A percentile compares a stretch with the other conserved stretches of the same genome.
Evolutionary conservation across 768 basidiomycete species (phyloP).

Genomic region (Auricularia auricula-judae): DNA sequence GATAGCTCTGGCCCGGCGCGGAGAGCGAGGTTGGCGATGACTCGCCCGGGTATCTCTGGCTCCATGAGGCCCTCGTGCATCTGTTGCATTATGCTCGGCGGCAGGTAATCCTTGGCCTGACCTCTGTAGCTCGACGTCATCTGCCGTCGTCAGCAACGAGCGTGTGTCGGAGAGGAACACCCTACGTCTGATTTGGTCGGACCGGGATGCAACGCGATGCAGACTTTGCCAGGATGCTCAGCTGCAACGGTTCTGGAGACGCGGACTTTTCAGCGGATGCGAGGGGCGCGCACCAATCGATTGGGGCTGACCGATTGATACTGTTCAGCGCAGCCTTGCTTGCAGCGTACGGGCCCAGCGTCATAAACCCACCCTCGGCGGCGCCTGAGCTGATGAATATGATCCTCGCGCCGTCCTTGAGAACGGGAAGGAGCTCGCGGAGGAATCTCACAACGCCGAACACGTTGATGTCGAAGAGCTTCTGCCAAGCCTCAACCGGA

Average conservation of each 20-base stretch:
- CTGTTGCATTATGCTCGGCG: background rate
- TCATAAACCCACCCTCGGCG: background rate
- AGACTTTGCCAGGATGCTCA: too few species aligned
- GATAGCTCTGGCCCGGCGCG: background rate
- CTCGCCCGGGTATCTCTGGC: background rate
- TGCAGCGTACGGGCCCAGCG: background rate
- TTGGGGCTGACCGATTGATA: background rate
- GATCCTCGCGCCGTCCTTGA: background rate
- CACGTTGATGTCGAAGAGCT: background rate
- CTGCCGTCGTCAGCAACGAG: background rate
- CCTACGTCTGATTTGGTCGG: too few species aligned
- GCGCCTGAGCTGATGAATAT: background rate
- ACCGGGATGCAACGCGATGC: too few species aligned
- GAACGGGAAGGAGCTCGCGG: background rate
- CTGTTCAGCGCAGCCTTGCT: background rate
- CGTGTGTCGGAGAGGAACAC: background rate
- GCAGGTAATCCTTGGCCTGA: background rate
- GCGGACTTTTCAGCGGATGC: too few species aligned
- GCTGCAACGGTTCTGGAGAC: too few species aligned
- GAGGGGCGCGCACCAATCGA: too few species aligned
- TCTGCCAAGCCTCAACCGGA: background rate
- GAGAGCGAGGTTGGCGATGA: background rate
- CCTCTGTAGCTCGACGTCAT: background rate
- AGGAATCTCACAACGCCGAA: background rate
- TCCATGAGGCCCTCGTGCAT: background rate